These are phyloP conservation scores for Lipomyces oligophaga DNA, from an alignment of 805 yeast genomes.

Conservation along the genomic window DNA sequence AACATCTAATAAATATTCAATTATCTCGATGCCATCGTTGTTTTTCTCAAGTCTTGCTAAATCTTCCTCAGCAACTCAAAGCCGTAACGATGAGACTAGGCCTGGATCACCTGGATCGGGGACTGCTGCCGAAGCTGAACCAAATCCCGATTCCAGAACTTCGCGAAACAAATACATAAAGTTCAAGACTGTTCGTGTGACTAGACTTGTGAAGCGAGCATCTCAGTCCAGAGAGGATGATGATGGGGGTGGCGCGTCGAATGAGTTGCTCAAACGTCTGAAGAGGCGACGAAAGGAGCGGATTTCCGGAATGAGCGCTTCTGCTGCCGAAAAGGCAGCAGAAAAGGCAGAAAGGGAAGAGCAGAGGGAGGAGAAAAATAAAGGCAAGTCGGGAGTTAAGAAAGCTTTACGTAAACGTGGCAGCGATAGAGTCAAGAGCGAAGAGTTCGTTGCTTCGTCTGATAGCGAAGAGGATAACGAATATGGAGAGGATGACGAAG, in stretches of 20 bases:
- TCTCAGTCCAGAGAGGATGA: slow-evolving; percentile 1
- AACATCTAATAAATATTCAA: neutral
- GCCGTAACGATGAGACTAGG: neutral
- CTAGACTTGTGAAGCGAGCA: slow-evolving; percentile 14
- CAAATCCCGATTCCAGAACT: slow-evolving; percentile 1
- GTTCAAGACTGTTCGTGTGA: slow-evolving; percentile 18
- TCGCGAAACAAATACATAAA: slow-evolving; percentile 10
- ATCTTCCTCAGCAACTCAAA: neutral
- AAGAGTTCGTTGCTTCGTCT: slow-evolving; percentile 18
- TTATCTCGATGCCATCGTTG: slow-evolving; percentile 8
- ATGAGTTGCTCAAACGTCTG: slow-evolving; percentile 17
- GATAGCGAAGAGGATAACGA: slow-evolving; percentile 3
- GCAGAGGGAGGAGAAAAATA: neutral
- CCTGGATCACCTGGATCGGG: too few relatives aligned
- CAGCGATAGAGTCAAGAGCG: slow-evolving; percentile 3
- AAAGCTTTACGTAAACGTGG: slow-evolving; percentile 7
- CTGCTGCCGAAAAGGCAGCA: slow-evolving; percentile 1
- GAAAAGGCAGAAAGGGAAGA: neutral
- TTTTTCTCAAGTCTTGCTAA: slow-evolving; percentile 6
- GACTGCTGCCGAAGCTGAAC: neutral
- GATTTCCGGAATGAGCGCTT: slow-evolving; percentile 1
- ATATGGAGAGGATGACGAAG: neutral
- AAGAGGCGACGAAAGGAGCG: slow-evolving; percentile 18
- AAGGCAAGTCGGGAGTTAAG: slow-evolving; percentile 6
- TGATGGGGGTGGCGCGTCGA: slow-evolving; percentile 6